Evolutionary conservation across 225 moss, liverwort and hornwort genomes (phyloP).

Genomic region (Marchantia paleacea): DNA sequence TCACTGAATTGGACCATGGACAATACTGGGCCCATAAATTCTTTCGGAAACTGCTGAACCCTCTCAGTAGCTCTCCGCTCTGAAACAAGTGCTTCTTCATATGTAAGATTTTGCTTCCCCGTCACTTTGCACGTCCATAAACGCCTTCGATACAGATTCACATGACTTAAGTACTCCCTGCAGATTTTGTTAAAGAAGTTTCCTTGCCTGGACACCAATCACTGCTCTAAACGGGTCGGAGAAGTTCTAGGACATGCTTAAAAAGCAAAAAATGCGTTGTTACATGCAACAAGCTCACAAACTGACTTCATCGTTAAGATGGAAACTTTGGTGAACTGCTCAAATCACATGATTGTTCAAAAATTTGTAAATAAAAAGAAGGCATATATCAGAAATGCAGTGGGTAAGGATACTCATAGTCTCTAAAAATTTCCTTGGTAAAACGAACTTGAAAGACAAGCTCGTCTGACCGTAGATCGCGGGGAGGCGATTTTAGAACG

Average conservation of each 20-base stretch:
- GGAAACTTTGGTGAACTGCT: no score
- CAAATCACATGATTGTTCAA: no score
- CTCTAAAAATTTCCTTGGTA: conserved; percentile 89
- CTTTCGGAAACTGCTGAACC: conserved; percentile 94
- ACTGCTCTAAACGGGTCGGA: neutral
- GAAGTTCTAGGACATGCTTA: neutral
- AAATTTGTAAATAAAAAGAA: no score
- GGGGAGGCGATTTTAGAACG: conserved; percentile 65
- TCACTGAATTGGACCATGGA: conserved; percentile 95
- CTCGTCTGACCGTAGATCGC: conserved; percentile 78
- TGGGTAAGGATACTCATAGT: conserved; percentile 86
- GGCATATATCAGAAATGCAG: neutral
- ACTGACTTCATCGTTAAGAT: neutral
- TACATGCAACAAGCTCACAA: neutral
- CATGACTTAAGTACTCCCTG: conserved; percentile 84
- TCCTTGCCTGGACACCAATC: neutral
- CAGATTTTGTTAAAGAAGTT: conserved; percentile 44
- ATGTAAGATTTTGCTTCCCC: conserved; percentile 90
- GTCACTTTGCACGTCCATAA: conserved; percentile 97
- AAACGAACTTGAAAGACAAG: conserved; percentile 93
- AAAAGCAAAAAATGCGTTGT: neutral
- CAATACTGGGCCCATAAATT: conserved; percentile 96
- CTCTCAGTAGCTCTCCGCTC: conserved; percentile 93
- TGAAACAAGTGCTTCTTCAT: conserved; percentile 93
- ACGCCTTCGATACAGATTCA: conserved; percentile 83